Base-by-base conservation (phyloP, 352 stramenopile genomes). In the Blastocystis sp. region DNA sequence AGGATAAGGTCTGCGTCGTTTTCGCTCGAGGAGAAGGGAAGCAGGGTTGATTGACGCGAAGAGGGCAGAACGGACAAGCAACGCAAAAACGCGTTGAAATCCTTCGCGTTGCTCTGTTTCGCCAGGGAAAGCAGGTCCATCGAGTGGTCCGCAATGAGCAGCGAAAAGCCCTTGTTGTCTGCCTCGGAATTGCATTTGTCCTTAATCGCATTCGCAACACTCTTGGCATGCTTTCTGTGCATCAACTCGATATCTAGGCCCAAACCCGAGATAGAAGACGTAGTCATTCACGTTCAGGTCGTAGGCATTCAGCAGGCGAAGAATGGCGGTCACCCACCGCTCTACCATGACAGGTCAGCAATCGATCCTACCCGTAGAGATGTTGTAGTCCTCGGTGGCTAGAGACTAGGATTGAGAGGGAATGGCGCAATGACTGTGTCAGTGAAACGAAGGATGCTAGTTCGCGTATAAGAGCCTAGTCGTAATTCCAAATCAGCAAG, bases 91-190 rank as follows among this genome's bases (percentile, higher is more conserved):
- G 74, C 74, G n/a, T 57, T 52, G 52, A 84, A 52, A 21, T 84
- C 74, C 38, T 24, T 28, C 11, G 38, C 34, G 57, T 57, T 52
- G n/a, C 68, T 24, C 28, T 69, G 54, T 54, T 84, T 66, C 61
- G 28, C 24, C 10, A 40, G 21, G 24, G 74, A 84, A 34, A 84
- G 74, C 4, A 84, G 19, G 48, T 84, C 74, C 1, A 57, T 42
- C 28, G 57, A 57, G 45, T 84, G 74, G 61, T 84, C 74, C 11
- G 60, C 61, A 19, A 84, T 69, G 4, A 84, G 38, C 11, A 84
- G 61, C 60, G 74, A 66, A 69, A 70, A 84, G 2, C 74, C 74
- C 21, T 68, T 84, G 54, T 84, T 84, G 28, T 84, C 74, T 28
- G 45, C 24, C n/a, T 3, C 40, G 52, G 74, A 84, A 52, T 84